Conservation (phyloP, 148 eudicot species). For the Oxyria digyna region DNA sequence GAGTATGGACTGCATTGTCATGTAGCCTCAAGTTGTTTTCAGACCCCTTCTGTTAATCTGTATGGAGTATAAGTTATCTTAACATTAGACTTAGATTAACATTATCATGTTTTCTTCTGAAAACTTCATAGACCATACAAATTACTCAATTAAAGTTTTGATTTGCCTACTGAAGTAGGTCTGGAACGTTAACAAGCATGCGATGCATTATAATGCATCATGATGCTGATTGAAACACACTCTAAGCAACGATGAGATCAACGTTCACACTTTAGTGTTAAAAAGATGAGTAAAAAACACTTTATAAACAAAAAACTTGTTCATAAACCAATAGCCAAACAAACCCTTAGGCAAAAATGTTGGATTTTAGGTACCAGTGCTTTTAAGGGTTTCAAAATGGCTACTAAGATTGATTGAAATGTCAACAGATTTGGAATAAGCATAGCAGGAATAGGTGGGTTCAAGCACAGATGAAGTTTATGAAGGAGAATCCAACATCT, state of each 20-base stretch:
- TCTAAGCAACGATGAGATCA: no score
- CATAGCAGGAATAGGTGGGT: neutral
- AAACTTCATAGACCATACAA: no score
- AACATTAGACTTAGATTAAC: no score
- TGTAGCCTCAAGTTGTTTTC: neutral
- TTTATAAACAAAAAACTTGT: no score
- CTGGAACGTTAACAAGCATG: neutral
- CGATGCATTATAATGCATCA: no score
- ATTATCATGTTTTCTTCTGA: no score
- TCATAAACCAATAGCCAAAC: no score
- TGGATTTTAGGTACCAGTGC: neutral
- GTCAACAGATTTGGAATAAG: neutral
- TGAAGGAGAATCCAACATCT: neutral
- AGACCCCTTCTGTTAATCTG: neutral
- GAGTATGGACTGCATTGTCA: neutral
- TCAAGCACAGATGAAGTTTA: constrained; percentile 4
- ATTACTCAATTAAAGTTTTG: neutral
- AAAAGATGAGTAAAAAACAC: no score
- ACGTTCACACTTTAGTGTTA: no score
- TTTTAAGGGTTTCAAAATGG: neutral
- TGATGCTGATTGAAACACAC: no score
- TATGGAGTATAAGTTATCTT: neutral
- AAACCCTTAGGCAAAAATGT: neutral
- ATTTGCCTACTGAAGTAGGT: neutral
- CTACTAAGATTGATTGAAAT: neutral